Percentiles rank a stretch among this genome's conserved stretches.
Evolutionary conservation across 768 basidiomycete genomes (phyloP).

Genomic region (Strobilomyces dryophilus): DNA sequence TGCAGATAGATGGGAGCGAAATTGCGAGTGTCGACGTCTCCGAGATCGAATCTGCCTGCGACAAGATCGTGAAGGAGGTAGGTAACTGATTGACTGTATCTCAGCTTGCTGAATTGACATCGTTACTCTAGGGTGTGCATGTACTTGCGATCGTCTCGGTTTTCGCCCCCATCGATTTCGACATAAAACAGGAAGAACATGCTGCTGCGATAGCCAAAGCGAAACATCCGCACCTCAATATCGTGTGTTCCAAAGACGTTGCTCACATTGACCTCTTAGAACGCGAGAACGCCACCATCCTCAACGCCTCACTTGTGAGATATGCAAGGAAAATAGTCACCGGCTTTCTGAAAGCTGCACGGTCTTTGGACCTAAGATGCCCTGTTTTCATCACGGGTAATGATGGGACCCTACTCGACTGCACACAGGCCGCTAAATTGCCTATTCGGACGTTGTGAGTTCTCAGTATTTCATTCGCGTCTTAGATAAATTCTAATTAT

Average conservation of each 20-base stretch:
- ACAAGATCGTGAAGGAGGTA: slow-evolving; percentile 32
- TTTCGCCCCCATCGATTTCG: slow-evolving; percentile 46
- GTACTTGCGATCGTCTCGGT: slow-evolving; percentile 45
- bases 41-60: slow-evolving; percentile 44
- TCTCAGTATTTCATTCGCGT: slow-evolving; percentile 14
- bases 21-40: slow-evolving; percentile 39
- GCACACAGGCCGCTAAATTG: slow-evolving; percentile 45
- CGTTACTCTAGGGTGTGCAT: slow-evolving; percentile 16
- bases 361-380: slow-evolving; percentile 43
- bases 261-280: slow-evolving; percentile 58
- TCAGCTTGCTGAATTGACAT: neutral
- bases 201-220: slow-evolving; percentile 41
- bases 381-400: slow-evolving; percentile 58
- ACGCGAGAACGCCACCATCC: slow-evolving; percentile 64
- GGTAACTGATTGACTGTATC: neutral
- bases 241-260: slow-evolving; percentile 55
- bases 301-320: slow-evolving; percentile 59
- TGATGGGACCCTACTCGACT: slow-evolving; percentile 52
- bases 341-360: slow-evolving; percentile 50
- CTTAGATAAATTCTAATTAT: neutral
- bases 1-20: slow-evolving; percentile 47
- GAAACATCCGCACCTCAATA: slow-evolving; percentile 38
- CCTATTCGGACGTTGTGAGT: slow-evolving; percentile 56
- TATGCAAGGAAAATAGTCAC: slow-evolving; percentile 55
- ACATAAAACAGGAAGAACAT: slow-evolving; percentile 44